Conservation (phyloP, 805 yeast genomes). For the Wickerhamiella domercqiae region DNA sequence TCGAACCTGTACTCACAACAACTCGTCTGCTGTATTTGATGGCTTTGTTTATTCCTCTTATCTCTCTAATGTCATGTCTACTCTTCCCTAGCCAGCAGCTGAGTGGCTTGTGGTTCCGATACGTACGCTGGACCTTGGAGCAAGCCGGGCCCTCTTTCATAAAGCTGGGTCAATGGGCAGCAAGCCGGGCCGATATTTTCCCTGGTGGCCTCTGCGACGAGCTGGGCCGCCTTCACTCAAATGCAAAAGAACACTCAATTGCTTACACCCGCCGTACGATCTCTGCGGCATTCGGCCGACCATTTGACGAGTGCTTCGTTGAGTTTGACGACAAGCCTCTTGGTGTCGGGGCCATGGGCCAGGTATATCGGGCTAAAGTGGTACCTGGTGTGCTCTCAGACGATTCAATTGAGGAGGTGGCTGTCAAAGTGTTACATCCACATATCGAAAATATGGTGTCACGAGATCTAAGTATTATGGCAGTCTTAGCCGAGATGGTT, state of each 20-base stretch:
- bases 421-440: slow-evolving; percentile 89
- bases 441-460: slow-evolving; percentile 53
- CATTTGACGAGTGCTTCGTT: slow-evolving; percentile 64
- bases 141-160: slow-evolving; percentile 76
- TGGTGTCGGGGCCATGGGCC: slow-evolving; percentile 98
- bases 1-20: slow-evolving; percentile 50
- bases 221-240: slow-evolving; percentile 63
- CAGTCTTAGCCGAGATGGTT: slow-evolving; percentile 54
- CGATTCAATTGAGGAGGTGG: slow-evolving; percentile 35
- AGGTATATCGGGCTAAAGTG: slow-evolving; percentile 67
- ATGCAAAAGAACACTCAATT: slow-evolving; percentile 61
- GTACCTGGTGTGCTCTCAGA: slow-evolving; percentile 19
- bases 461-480: slow-evolving; percentile 76
- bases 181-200: slow-evolving; percentile 87
- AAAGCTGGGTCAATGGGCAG: slow-evolving; percentile 95
- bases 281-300: slow-evolving; percentile 40
- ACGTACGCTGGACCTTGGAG: slow-evolving; percentile 55
- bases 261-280: slow-evolving; percentile 43
- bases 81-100: slow-evolving; percentile 31
- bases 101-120: slow-evolving; percentile 51
- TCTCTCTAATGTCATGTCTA: slow-evolving; percentile 46
- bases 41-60: slow-evolving; percentile 51
- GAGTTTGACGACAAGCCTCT: slow-evolving; percentile 61
- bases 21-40: slow-evolving; percentile 57
- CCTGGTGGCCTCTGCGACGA: slow-evolving; percentile 64